Evolutionary conservation across 2,329 filamentous ascomycete species (phyloP).

Genomic region (Colletotrichum phormii): DNA sequence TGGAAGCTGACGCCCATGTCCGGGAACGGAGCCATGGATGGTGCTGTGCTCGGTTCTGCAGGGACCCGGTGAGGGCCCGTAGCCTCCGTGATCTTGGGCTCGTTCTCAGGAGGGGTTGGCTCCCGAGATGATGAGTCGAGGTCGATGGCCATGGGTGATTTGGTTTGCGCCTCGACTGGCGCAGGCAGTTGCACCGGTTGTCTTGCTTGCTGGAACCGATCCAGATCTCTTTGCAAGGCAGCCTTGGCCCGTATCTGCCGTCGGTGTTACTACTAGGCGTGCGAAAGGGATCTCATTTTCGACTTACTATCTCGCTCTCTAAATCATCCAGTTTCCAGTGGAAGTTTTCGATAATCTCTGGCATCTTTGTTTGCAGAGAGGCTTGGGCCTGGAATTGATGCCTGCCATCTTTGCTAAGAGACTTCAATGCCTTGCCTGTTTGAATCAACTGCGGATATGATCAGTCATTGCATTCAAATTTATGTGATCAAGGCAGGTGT

Average conservation of each 20-base stretch:
- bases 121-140: constrained; percentile 48
- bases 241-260: constrained; percentile 65
- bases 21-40: constrained; percentile 65
- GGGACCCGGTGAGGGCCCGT: constrained; percentile 29
- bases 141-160: constrained; percentile 50
- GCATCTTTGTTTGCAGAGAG: constrained; percentile 54
- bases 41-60: constrained; percentile 40
- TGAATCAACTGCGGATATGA: constrained; percentile 62
- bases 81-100: constrained; percentile 9
- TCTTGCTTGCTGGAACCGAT: constrained; percentile 47
- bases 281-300: neutral
- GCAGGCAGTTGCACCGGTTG: constrained; percentile 36
- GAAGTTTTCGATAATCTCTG: constrained; percentile 60
- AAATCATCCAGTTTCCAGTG: constrained; percentile 67
- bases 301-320: constrained; percentile 67
- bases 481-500: neutral
- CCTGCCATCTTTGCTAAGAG: constrained; percentile 57
- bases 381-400: constrained; percentile 46
- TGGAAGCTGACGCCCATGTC: constrained; percentile 65
- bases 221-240: constrained; percentile 65
- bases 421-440: constrained; percentile 67
- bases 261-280: neutral
- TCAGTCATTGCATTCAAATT: constrained; percentile 9
- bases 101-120: constrained; percentile 13
- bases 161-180: constrained; percentile 50